Evolutionary conservation across 2,329 filamentous ascomycete genomes (phyloP).

Genomic region (Fusarium sp.): DNA sequence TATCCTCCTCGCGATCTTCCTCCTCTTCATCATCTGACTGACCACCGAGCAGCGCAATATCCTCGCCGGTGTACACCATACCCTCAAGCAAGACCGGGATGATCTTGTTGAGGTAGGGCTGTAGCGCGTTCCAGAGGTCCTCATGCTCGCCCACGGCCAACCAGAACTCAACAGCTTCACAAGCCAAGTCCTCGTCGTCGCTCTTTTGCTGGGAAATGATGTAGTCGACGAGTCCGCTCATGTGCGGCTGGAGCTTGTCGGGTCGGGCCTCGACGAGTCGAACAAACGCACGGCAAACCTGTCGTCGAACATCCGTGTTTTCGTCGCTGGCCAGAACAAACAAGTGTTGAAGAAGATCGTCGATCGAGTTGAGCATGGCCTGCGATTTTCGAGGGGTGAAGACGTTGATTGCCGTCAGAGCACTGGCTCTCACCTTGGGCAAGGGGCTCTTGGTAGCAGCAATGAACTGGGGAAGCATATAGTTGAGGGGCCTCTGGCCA

Average conservation of each 20-base stretch:
- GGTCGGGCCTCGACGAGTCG: conserved; percentile 91
- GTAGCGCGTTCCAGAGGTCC: conserved; percentile 79
- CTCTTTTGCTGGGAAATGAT: conserved; percentile 90
- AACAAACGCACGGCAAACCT: conserved; percentile 94
- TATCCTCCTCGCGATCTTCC: conserved; percentile 90
- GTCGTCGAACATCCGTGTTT: conserved; percentile 85
- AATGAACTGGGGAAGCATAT: conserved; percentile 90
- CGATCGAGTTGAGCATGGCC: conserved; percentile 83
- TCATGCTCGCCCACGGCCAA: conserved; percentile 91
- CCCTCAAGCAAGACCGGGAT: conserved; percentile 91
- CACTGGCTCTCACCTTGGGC: conserved; percentile 81
- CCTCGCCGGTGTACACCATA: conserved; percentile 97
- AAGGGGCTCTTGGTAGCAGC: conserved; percentile 83
- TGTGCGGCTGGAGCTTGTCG: conserved; percentile 90
- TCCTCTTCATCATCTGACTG: conserved; percentile 91
- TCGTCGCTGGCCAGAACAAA: conserved; percentile 84
- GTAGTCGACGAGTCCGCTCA: conserved; percentile 90
- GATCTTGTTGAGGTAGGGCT: conserved; percentile 83
- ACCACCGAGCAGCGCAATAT: conserved; percentile 85
- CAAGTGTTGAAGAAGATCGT: conserved; percentile 83
- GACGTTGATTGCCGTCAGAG: conserved; percentile 88
- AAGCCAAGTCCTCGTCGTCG: conserved; percentile 88
- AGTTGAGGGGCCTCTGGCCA: conserved; percentile 86
- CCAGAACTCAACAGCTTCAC: conserved; percentile 98
- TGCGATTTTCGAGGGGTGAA: conserved; percentile 89